phyloP scores from a whole-genome alignment of 345 rosid genomes.

The Firmiana major region DNA sequence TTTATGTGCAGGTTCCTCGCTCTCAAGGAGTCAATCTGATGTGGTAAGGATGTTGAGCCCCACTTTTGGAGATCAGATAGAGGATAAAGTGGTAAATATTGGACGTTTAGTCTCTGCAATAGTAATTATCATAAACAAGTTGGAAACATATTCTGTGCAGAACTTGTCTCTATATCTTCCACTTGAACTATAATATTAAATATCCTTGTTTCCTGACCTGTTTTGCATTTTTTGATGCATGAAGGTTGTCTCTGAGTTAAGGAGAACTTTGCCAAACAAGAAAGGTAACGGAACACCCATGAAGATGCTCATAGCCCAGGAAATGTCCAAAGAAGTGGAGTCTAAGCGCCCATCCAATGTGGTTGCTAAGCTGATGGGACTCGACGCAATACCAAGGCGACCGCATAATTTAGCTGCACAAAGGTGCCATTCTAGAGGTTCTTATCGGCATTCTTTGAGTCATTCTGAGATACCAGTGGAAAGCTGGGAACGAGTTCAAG shows the following conservation, averaged over 20 bases:
- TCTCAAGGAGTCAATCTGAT: constrained; percentile 74
- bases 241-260: constrained; percentile 54
- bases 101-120: constrained; percentile 6
- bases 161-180: constrained; percentile 24
- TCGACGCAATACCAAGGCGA: constrained; percentile 67
- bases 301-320: constrained; percentile 79
- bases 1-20: constrained; percentile 41
- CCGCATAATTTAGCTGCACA: constrained; percentile 43
- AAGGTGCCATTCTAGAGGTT: constrained; percentile 51
- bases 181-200: constrained; percentile 24
- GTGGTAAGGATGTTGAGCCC: constrained; percentile 49
- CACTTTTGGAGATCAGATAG: constrained; percentile 48
- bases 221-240: constrained; percentile 18
- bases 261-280: constrained; percentile 55
- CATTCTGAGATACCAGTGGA: constrained; percentile 39
- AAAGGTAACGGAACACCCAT: constrained; percentile 64
- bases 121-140: constrained; percentile 16
- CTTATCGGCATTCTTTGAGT: constrained; percentile 47
- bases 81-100: constrained; percentile 59
- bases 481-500: constrained; percentile 44
- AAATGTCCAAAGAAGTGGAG: constrained; percentile 76
- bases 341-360: constrained; percentile 59
- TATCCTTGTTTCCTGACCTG: constrained; percentile 16
- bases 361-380: constrained; percentile 98
- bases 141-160: constrained; percentile 23